A percentile compares a stretch with the other conserved stretches of the same genome.
Evolutionary conservation across 1,139 yeast species (phyloP).

Genomic region (Citeromyces hawaiiensis): DNA sequence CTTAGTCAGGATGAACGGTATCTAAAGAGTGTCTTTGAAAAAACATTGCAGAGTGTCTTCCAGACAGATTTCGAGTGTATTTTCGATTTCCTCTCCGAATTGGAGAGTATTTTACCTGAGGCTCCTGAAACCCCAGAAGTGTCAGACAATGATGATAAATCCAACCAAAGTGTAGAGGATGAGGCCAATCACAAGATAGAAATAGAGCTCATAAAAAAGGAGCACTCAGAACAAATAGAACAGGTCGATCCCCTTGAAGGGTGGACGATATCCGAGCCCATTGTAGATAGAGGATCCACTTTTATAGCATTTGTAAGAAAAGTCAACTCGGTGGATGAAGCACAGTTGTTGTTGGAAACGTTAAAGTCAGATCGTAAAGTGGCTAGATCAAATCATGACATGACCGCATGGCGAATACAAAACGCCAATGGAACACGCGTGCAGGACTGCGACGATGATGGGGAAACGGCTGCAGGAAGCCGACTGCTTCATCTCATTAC

Average conservation of each 20-base stretch:
- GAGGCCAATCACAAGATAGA: neutral
- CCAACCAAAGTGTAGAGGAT: neutral
- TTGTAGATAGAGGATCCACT: slow-evolving; percentile 73
- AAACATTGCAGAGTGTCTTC: slow-evolving; percentile 35
- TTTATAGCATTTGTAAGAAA: slow-evolving; percentile 66
- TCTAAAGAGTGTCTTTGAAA: slow-evolving; percentile 28
- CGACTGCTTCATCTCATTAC: slow-evolving; percentile 63
- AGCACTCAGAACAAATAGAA: too few species aligned
- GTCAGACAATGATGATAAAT: neutral
- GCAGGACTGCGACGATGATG: slow-evolving; percentile 94
- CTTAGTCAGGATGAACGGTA: slow-evolving; percentile 23
- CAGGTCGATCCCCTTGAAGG: slow-evolving; percentile 35
- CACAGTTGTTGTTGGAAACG: slow-evolving; percentile 32
- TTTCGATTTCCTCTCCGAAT: slow-evolving; percentile 62
- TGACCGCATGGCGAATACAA: slow-evolving; percentile 75
- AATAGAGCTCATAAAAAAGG: too few species aligned
- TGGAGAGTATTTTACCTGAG: slow-evolving; percentile 32
- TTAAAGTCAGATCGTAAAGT: slow-evolving; percentile 56
- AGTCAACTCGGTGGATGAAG: slow-evolving; percentile 55
- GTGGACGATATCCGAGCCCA: slow-evolving; percentile 70
- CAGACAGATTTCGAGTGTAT: slow-evolving; percentile 57
- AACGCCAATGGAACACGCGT: slow-evolving; percentile 35
- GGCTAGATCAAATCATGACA: slow-evolving; percentile 61
- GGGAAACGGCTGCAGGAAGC: slow-evolving; percentile 95
- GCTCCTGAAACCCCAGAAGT: slow-evolving; percentile 6